These are phyloP conservation scores for Sporisorium iseilematis-ciliati DNA, from an alignment of 1,284 basidiomycete species.

Conservation along the genomic window DNA sequence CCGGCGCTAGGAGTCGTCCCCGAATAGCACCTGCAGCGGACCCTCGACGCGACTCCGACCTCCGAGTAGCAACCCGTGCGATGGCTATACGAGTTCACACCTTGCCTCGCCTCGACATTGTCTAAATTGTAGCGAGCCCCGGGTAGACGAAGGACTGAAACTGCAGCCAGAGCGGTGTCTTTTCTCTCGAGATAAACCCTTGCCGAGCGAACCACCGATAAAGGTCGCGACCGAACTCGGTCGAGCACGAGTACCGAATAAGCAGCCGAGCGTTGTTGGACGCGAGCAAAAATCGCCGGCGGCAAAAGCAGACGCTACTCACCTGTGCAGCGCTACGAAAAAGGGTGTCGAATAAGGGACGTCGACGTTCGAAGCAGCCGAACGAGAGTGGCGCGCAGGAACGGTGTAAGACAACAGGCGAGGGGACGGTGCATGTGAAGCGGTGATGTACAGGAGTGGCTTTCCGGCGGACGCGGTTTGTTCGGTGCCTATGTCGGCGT, in stretches of 20 bases:
- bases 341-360: slow-evolving; percentile 8
- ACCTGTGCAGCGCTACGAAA: background rate
- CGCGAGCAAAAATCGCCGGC: background rate
- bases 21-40: too few species aligned
- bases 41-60: too few species aligned
- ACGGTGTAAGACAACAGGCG: background rate
- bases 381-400: too few species aligned
- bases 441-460: too few species aligned
- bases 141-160: too few species aligned
- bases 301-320: background rate
- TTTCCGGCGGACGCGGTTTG: background rate
- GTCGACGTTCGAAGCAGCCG: too few species aligned
- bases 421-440: too few species aligned
- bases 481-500: slow-evolving; percentile 1
- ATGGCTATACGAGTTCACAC: background rate
- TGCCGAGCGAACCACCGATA: background rate
- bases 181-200: background rate
- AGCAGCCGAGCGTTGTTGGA: background rate
- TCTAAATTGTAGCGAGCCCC: too few species aligned
- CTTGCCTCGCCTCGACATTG: too few species aligned
- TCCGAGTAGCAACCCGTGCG: too few species aligned
- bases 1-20: too few species aligned
- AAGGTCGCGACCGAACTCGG: background rate
- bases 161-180: background rate
- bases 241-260: background rate